phyloP scores from a whole-genome alignment of 2,329 filamentous ascomycete species.

The Calonectria pteridis region DNA sequence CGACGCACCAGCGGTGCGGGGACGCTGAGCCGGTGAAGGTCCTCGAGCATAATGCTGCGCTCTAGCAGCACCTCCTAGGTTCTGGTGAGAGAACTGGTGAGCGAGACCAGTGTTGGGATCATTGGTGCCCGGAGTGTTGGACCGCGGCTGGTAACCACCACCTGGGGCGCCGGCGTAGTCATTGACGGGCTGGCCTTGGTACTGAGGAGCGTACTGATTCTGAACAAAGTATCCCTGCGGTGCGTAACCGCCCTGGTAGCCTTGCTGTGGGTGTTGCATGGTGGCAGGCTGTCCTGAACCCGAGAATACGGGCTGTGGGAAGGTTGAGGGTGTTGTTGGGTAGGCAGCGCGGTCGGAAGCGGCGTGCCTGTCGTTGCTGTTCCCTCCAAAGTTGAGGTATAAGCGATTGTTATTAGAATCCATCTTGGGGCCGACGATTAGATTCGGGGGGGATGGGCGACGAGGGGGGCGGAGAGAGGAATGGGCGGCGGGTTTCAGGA shows the following conservation, averaged over 20 bases:
- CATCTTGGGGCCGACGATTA: slow-evolving; percentile 55
- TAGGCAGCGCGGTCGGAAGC: slow-evolving; percentile 76
- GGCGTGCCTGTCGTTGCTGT: slow-evolving; percentile 73
- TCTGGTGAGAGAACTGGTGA: slow-evolving; percentile 97
- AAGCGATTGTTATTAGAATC: slow-evolving; percentile 71
- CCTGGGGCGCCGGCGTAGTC: slow-evolving; percentile 65
- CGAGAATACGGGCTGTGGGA: slow-evolving; percentile 86
- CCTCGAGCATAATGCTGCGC: slow-evolving; percentile 78
- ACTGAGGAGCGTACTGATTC: slow-evolving; percentile 65
- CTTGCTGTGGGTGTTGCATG: slow-evolving; percentile 56
- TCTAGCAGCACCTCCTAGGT: slow-evolving; percentile 81
- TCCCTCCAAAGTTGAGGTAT: slow-evolving; percentile 73
- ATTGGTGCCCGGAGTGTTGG: slow-evolving; percentile 73
- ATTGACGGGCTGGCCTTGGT: slow-evolving; percentile 56
- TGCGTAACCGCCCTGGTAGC: slow-evolving; percentile 61
- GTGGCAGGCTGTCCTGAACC: slow-evolving; percentile 38
- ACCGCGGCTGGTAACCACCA: slow-evolving; percentile 62
- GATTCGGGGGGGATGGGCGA: slow-evolving; percentile 36
- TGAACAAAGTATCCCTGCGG: slow-evolving; percentile 71
- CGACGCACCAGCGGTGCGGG: slow-evolving; percentile 83
- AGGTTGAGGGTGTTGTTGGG: slow-evolving; percentile 93
- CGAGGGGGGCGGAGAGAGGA: slow-evolving; percentile 35
- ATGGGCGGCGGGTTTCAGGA: slow-evolving; percentile 45
- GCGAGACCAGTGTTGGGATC: slow-evolving; percentile 92
- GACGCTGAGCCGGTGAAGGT: slow-evolving; percentile 79